Conservation (phyloP, 257 asterid species). For the Solanum sitiens region DNA sequence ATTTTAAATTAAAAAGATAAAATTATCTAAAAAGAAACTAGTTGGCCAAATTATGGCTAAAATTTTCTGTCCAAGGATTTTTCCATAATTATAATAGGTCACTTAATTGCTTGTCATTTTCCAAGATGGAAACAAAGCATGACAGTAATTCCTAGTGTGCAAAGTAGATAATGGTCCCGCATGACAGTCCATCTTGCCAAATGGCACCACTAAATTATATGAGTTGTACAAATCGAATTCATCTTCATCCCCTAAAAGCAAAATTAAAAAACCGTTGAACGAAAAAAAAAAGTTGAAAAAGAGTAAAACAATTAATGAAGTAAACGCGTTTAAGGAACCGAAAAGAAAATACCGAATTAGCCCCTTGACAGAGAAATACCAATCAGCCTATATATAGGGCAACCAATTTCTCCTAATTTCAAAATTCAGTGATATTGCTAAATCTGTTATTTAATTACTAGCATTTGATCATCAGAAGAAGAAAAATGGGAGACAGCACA, state of each 20-base stretch:
- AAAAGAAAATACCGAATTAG: background rate
- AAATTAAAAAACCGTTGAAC: background rate
- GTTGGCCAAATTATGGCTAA: no score
- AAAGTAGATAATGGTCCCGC: background rate
- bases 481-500: constrained; percentile 31
- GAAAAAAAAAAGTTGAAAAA: background rate
- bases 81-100: no score
- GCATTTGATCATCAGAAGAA: background rate
- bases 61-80: no score
- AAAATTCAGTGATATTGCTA: background rate
- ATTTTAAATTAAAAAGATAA: no score
- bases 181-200: background rate
- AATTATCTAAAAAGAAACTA: no score
- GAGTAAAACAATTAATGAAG: background rate
- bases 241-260: background rate
- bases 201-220: background rate
- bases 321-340: background rate
- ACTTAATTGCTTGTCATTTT: no score
- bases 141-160: background rate
- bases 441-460: background rate
- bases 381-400: background rate
- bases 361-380: background rate
- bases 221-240: background rate
- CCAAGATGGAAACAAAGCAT: no score
- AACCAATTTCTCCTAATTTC: background rate